Conservation (phyloP, 805 yeast genomes). For the Metschnikowia gelsemii region DNA sequence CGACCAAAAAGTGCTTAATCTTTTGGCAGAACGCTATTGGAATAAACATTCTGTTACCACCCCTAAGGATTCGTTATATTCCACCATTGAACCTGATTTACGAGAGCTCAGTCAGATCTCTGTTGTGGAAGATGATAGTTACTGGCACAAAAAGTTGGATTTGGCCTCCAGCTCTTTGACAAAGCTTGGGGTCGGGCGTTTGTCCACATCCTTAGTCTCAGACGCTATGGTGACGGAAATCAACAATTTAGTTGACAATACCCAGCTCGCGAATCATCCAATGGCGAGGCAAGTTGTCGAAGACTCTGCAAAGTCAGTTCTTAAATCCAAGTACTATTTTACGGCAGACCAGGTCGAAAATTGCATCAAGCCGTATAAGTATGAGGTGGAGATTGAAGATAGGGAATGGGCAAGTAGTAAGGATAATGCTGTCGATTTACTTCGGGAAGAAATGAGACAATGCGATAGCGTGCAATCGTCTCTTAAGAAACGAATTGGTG, state of each 20-base stretch:
- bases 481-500: constrained; percentile 73
- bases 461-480: constrained; percentile 62
- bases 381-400: constrained; percentile 94
- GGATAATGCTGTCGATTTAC: constrained; percentile 68
- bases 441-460: constrained; percentile 84
- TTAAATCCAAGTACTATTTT: constrained; percentile 75
- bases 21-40: constrained; percentile 92
- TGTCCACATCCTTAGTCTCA: constrained; percentile 79
- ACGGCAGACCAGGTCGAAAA: constrained; percentile 99
- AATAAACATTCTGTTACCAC: constrained; percentile 50
- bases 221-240: constrained; percentile 78
- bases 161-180: constrained; percentile 80
- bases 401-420: constrained; percentile 86
- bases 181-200: constrained; percentile 89
- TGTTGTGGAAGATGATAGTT: constrained; percentile 58
- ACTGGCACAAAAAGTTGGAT: constrained; percentile 88
- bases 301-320: constrained; percentile 80
- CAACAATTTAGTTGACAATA: constrained; percentile 65
- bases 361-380: constrained; percentile 96
- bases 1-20: constrained; percentile 85
- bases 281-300: constrained; percentile 75
- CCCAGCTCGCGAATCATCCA: constrained; percentile 84
- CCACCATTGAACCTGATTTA: constrained; percentile 47
- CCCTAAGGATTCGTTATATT: constrained; percentile 13
- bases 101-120: constrained; percentile 55